Conservation (phyloP, 1,139 yeast genomes). For the Debaryomycetaceae sp. region DNA sequence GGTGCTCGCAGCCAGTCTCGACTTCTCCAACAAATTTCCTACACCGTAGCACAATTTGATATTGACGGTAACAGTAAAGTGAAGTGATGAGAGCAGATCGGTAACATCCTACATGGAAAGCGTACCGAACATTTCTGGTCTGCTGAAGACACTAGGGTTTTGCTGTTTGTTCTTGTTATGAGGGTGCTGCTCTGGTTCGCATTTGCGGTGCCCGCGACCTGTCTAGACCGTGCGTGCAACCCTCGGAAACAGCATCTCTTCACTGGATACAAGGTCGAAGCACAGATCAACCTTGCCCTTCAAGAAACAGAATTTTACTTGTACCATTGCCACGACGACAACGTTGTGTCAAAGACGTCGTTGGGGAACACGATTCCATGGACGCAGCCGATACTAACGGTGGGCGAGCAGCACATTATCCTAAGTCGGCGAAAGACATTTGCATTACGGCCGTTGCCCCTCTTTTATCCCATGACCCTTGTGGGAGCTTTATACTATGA, state of each 20-base stretch:
- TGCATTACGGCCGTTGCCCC: conserved; percentile 13
- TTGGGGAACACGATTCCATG: conserved; percentile 6
- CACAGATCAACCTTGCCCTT: conserved; percentile 11
- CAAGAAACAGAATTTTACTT: conserved; percentile 12
- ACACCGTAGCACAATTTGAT: no score
- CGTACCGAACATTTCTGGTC: no score
- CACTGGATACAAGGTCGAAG: conserved; percentile 24
- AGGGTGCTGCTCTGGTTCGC: no score
- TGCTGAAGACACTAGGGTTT: no score
- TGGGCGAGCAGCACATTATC: conserved; percentile 1
- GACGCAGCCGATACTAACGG: conserved; percentile 2
- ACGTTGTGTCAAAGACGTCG: conserved; percentile 14
- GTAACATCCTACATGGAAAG: no score
- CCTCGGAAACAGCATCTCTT: conserved; percentile 9
- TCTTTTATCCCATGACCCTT: conserved; percentile 16
- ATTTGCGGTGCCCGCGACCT: no score
- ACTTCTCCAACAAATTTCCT: no score
- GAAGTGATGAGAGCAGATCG: no score
- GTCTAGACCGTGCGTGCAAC: no score
- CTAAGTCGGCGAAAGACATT: conserved; percentile 16
- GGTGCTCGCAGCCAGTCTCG: background rate
- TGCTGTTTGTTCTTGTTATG: no score
- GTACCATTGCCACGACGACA: conserved; percentile 21
- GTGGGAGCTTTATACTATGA: conserved; percentile 14
- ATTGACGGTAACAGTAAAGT: no score